phyloP scores from a whole-genome alignment of 768 basidiomycete genomes.

The Lactarius trivialis region DNA sequence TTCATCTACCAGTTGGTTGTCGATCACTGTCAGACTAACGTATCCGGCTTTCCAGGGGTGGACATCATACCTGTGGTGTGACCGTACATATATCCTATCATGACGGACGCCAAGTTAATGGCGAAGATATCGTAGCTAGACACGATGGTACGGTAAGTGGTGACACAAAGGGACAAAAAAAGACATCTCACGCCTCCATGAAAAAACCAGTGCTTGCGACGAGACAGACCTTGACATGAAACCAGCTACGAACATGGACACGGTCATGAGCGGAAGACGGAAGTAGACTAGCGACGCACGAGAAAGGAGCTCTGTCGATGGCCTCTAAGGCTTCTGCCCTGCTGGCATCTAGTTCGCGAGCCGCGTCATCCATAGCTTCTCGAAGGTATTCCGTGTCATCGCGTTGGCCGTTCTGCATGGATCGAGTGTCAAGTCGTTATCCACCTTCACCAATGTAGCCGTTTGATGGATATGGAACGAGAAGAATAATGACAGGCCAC shows the following conservation, averaged over 20 bases:
- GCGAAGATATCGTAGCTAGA: conserved; percentile 78
- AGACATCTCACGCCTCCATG: conserved; percentile 59
- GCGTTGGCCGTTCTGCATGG: background rate
- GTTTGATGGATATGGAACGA: background rate
- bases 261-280: background rate
- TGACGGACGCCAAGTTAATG: conserved; percentile 75
- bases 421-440: background rate
- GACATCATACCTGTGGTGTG: conserved; percentile 17
- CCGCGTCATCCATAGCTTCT: background rate
- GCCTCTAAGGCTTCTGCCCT: conserved; percentile 76
- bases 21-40: background rate
- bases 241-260: too few species aligned
- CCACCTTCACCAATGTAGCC: background rate
- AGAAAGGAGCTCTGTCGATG: conserved; percentile 81
- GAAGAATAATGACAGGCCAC: background rate
- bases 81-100: conserved; percentile 80
- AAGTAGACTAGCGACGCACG: conserved; percentile 39
- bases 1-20: background rate
- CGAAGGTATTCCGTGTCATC: background rate
- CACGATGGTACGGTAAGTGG: background rate
- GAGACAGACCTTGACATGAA: conserved; percentile 35
- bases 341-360: conserved; percentile 51
- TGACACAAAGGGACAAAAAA: background rate
- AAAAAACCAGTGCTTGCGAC: conserved; percentile 82
- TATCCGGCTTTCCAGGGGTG: background rate